Conservation (phyloP, 2,329 filamentous ascomycete species). For the Rhynchosporium agropyri region DNA sequence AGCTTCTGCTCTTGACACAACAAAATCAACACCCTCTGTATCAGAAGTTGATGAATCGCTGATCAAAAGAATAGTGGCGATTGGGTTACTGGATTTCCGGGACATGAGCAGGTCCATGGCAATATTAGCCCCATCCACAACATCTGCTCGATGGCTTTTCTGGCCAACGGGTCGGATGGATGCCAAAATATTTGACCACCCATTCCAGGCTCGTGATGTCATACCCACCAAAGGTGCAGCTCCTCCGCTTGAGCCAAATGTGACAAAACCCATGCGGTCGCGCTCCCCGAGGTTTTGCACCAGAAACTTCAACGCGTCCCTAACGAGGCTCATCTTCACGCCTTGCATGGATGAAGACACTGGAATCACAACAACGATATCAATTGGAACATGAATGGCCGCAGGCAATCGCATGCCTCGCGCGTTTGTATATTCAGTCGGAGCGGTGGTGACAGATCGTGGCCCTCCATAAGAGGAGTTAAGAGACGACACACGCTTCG, state of each 20-base stretch:
- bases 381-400: slow-evolving; percentile 80
- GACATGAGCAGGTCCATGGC: slow-evolving; percentile 99
- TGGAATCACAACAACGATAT: slow-evolving; percentile 94
- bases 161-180: slow-evolving; percentile 93
- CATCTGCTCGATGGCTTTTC: slow-evolving; percentile 94
- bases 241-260: slow-evolving; percentile 91
- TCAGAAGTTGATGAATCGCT: slow-evolving; percentile 97
- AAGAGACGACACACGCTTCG: slow-evolving; percentile 77
- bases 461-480: slow-evolving; percentile 80
- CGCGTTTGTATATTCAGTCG: slow-evolving; percentile 85
- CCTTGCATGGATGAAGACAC: slow-evolving; percentile 99
- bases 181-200: slow-evolving; percentile 83
- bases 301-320: slow-evolving; percentile 90
- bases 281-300: slow-evolving; percentile 86
- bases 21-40: slow-evolving; percentile 94
- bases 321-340: slow-evolving; percentile 93
- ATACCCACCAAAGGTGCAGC: slow-evolving; percentile 96
- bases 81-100: slow-evolving; percentile 90
- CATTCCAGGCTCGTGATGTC: slow-evolving; percentile 92
- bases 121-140: slow-evolving; percentile 95
- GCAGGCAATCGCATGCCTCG: slow-evolving; percentile 45
- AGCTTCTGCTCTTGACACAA: slow-evolving; percentile 93
- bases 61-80: slow-evolving; percentile 94
- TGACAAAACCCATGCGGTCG: slow-evolving; percentile 95
- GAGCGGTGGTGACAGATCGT: slow-evolving; percentile 83